phyloP scores from a whole-genome alignment of 2,329 filamentous ascomycete species.

The Aspergillus sp. region DNA sequence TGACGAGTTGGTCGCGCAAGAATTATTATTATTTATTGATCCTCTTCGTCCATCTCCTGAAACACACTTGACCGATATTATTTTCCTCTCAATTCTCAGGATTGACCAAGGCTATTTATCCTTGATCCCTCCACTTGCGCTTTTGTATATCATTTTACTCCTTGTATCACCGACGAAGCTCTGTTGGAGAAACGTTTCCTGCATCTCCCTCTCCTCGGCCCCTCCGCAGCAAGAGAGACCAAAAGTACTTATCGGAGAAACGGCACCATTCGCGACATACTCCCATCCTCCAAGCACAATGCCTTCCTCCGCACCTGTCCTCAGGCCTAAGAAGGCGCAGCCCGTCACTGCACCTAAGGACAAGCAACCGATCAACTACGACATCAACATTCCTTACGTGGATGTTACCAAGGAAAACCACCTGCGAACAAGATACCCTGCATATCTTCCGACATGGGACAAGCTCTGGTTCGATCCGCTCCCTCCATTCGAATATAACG shows the following conservation, averaged over 20 bases:
- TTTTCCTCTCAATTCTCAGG: not conserved
- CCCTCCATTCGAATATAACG: conserved; percentile 49
- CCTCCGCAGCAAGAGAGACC: not conserved
- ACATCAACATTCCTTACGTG: conserved; percentile 56
- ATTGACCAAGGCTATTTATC: conserved; percentile 6
- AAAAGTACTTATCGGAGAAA: not conserved
- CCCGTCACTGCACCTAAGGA: conserved; percentile 32
- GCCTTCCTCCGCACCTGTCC: conserved; percentile 39
- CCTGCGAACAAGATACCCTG: conserved; percentile 47
- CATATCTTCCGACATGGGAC: conserved; percentile 55
- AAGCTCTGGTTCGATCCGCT: conserved; percentile 53
- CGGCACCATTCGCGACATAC: conserved; percentile 4
- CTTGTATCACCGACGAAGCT: conserved; percentile 6
- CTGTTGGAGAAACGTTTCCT: conserved; percentile 7
- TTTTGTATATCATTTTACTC: conserved; percentile 7
- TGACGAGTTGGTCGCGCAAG: conserved; percentile 18
- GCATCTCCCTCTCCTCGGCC: conserved; percentile 3
- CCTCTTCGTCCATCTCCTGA: conserved; percentile 15
- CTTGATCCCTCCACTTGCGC: not conserved
- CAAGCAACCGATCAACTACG: conserved; percentile 47
- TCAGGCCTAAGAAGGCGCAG: conserved; percentile 31
- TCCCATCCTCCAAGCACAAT: conserved; percentile 24
- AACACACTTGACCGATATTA: conserved; percentile 4
- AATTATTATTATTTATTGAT: conserved; percentile 25
- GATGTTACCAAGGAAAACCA: conserved; percentile 44